Evolutionary conservation across 1,284 basidiomycete species (phyloP).

Genomic region (Polyporus tsugae): DNA sequence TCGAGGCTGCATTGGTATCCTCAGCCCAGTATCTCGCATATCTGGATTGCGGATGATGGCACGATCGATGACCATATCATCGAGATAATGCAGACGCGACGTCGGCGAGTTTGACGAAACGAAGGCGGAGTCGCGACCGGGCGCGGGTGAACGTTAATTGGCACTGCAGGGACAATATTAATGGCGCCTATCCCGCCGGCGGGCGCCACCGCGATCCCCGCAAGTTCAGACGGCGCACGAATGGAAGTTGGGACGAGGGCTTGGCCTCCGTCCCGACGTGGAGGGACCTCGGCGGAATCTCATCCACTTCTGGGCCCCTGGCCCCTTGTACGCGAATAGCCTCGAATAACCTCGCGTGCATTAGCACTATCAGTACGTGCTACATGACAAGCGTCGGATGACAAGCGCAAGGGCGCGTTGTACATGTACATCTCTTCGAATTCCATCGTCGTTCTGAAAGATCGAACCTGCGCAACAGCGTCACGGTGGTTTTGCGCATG

Average conservation of each 20-base stretch:
- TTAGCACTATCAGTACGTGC: not conserved
- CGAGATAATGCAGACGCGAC: not conserved
- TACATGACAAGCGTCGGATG: not conserved
- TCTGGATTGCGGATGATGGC: not conserved
- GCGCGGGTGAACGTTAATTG: not conserved
- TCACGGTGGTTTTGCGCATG: not conserved
- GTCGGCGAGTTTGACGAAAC: not conserved
- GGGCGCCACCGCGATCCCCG: not conserved
- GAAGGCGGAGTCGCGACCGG: not conserved
- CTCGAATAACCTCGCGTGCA: not conserved
- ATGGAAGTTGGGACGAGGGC: not conserved
- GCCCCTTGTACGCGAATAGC: not conserved
- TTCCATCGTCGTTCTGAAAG: not conserved
- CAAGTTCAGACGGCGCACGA: not conserved
- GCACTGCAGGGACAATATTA: not conserved
- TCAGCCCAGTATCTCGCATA: not conserved
- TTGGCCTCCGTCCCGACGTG: slow-evolving; percentile 10
- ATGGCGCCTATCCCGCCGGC: not conserved
- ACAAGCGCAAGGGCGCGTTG: not conserved
- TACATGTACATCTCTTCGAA: not conserved
- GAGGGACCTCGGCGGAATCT: slow-evolving; percentile 18
- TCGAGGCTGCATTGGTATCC: not conserved
- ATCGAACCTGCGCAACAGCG: not conserved
- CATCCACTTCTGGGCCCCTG: not conserved
- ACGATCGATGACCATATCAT: not conserved